Conservation (phyloP, 306 rosid species). For the Acacia melanoxylon region DNA sequence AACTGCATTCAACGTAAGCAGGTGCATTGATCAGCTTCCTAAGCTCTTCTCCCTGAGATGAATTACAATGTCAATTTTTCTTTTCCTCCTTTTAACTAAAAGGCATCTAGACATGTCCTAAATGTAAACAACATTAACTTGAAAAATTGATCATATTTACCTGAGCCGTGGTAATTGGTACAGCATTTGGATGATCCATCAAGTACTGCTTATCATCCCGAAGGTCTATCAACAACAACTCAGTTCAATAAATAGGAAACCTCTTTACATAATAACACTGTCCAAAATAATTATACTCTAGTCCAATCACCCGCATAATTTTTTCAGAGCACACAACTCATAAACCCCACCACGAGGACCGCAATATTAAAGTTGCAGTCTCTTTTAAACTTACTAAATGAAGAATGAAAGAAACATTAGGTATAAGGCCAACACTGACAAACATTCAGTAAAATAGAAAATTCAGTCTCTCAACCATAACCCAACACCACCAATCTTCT, state of each 20-base stretch:
- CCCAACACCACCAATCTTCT: neutral
- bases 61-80: conserved; percentile 22
- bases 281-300: neutral
- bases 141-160: conserved; percentile 40
- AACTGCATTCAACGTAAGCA: conserved; percentile 94
- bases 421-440: neutral
- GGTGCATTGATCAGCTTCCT: conserved; percentile 93
- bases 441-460: neutral
- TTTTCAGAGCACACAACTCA: neutral
- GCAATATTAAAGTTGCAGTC: neutral
- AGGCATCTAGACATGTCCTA: conserved; percentile 1
- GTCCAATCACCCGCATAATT: neutral
- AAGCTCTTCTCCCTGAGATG: conserved; percentile 92
- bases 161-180: conserved; percentile 88
- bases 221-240: conserved; percentile 62
- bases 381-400: neutral
- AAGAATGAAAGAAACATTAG: neutral
- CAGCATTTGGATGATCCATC: conserved; percentile 94
- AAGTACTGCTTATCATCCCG: conserved; percentile 98
- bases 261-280: neutral
- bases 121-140: neutral
- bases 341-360: neutral
- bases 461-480: neutral
- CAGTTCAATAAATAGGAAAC: neutral
- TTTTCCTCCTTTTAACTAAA: neutral